A percentile compares a stretch with the other conserved stretches of the same genome.
These are phyloP conservation scores for Aspergillus sergii DNA, from an alignment of 2,329 filamentous ascomycete species.

Conservation along the genomic window DNA sequence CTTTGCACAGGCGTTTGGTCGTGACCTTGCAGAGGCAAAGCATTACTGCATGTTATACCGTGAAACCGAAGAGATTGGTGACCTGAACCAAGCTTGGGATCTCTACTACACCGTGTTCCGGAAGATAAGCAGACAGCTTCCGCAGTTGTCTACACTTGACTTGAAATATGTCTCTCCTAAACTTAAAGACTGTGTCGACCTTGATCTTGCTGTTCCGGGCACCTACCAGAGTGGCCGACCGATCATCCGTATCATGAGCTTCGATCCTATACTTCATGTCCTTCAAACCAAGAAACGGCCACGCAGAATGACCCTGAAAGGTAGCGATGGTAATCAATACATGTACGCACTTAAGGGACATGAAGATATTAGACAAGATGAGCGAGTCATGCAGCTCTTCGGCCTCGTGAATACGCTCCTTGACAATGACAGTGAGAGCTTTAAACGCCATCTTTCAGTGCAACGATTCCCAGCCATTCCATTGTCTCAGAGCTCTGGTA, in stretches of 20 bases:
- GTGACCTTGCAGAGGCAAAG: conserved; percentile 89
- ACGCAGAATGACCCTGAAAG: conserved; percentile 81
- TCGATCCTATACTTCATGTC: conserved; percentile 86
- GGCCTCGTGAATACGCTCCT: conserved; percentile 96
- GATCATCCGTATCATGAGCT: conserved; percentile 82
- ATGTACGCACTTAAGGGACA: conserved; percentile 96
- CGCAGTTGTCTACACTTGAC: conserved; percentile 89
- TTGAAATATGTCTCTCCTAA: conserved; percentile 96
- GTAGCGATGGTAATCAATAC: conserved; percentile 85
- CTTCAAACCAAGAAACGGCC: conserved; percentile 97
- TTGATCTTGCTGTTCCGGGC: conserved; percentile 93
- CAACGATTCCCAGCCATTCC: conserved; percentile 97
- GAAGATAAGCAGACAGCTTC: conserved; percentile 88
- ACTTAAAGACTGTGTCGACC: conserved; percentile 78
- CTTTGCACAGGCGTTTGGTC: conserved; percentile 94
- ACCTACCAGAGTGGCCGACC: conserved; percentile 82
- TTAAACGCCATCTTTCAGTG: conserved; percentile 95
- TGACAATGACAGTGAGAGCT: conserved; percentile 89
- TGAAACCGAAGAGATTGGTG: conserved; percentile 83
- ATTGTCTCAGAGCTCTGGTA: conserved; percentile 90
- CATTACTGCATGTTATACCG: conserved; percentile 96
- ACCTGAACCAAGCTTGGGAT: conserved; percentile 98
- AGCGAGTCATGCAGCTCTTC: conserved; percentile 99
- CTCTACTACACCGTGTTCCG: conserved; percentile 98
- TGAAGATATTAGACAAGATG: conserved; percentile 97